Base-by-base conservation (phyloP, 495 filamentous ascomycete species). In the Xylaria cubensis region DNA sequence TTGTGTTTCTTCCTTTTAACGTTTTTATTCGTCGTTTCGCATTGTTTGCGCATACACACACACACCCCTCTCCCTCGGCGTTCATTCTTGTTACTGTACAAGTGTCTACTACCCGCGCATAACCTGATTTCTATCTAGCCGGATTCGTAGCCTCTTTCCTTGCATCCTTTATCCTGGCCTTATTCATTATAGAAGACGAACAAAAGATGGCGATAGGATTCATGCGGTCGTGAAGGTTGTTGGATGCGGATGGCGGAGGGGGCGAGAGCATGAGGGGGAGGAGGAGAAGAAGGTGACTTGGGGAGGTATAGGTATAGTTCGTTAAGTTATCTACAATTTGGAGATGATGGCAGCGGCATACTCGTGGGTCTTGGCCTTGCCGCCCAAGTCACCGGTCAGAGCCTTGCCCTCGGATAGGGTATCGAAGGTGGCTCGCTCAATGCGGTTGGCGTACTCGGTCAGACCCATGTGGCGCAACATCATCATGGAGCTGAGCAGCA, bases 401-500 rank as follows among this genome's bases (percentile, higher is more conserved):
- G 89, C 88, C 92, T 97, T 97, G 83, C 97, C 96, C 86, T 99
- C 95, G 29, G 94, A 91, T 67, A 99, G 87, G 42, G 94, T 97
- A 78, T 91, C 92, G 82, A 99, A 98, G 76, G 93, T 97, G 64
- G 97, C 96, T 80, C 88, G 93, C 88, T 97, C 93, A 78, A 99
- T 98, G 78, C 89, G 90, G 79, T 88, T 84, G 67, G 97, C 96
- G 79, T 98, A 90, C 70, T 94, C 88, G 78, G 86, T 88, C 67
- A 98, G 87, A 75, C 92, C 92, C 97, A 99, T 98, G 85, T 98
- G 97, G 82, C 97, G 92, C 89, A 99, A 84, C 96, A 99, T 98
- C 96, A 98, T 98, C 83, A 97, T 94, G 79, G 90, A 93, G 83
- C 89, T 92, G 74, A 97, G 89, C 65, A 98, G 88, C 73, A 97